Evolutionary conservation across 2,329 filamentous ascomycete species (phyloP), one percentile per base, ranked within the genome.

Genomic region (Ciborinia camelliae): DNA sequence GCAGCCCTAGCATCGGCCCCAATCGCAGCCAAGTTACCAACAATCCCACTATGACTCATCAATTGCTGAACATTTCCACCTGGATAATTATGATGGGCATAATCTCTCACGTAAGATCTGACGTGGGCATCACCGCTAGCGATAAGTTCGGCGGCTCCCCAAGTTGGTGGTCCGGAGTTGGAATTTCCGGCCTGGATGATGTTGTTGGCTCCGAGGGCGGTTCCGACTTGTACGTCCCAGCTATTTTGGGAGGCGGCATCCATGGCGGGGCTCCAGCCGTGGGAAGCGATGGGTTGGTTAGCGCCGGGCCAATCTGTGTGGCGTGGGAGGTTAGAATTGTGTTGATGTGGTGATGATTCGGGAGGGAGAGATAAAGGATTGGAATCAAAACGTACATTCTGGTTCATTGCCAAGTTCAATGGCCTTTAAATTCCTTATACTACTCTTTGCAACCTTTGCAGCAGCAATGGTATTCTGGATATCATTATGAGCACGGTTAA

Each of bases 381-480:
- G 30, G 48, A 9, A 70, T 68, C n/a, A n/a, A 32, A 70, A 66
- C 79, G 68, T 69, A 83, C 82, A 84, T 67, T 85, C 81, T 4
- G 84, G 83, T 63, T 86, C 83, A 68, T 86, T 86, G 1, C 83
- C 83, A 1, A 86, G 75, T 69, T 86, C 83, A 41, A 86, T 81
- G 3, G 83, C 81, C 23, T 80, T 74, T 14, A 86, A 71, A 66
- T 84, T 85, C 5, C 66, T 68, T 68, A 85, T 81, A n/a, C 75
- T 70, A 1, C 68, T 69, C 12, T 79, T 76, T 0, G 79, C 82
- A 0, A 77, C 70, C 51, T 76, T 77, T 2, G 83, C 82, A 0
- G 83, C 84, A 0, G 77, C 76, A 41, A 85, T 81, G 0, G 82
- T 85, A 68, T 86, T 86, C n/a, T 75, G 70, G 23, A 84, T 75